Percentiles rank a stretch among this genome's conserved stretches.
phyloP scores from a whole-genome alignment of 2,329 filamentous ascomycete species.

The Xylaria sp. region DNA sequence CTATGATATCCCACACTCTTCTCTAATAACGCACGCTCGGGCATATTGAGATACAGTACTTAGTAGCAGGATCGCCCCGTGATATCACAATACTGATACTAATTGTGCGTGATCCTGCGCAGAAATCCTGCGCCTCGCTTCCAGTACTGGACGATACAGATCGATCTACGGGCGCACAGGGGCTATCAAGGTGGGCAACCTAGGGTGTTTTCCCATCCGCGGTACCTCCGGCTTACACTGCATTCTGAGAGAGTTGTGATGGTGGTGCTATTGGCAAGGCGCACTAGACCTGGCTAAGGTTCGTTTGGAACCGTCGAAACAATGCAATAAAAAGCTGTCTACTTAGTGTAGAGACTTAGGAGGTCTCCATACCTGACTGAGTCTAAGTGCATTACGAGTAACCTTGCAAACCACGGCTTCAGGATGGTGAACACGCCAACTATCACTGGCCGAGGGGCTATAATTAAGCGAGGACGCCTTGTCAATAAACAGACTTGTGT shows the following conservation, averaged over 20 bases:
- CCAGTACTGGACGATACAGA: not conserved
- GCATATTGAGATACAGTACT: no score
- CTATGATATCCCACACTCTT: not conserved
- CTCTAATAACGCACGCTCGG: not conserved
- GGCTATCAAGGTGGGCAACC: not conserved
- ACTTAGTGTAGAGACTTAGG: no score
- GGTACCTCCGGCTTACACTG: slow-evolving; percentile 9
- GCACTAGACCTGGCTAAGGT: not conserved
- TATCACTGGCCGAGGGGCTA: no score
- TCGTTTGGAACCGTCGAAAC: not conserved
- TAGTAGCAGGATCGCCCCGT: not conserved
- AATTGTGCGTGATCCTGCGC: no score
- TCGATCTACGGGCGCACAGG: not conserved
- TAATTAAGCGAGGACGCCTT: no score
- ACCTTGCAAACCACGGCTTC: no score
- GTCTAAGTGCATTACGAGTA: no score
- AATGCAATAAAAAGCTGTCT: no score
- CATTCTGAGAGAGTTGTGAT: not conserved
- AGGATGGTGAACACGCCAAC: no score
- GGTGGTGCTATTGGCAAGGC: slow-evolving; percentile 13
- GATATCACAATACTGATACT: not conserved
- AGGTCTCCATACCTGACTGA: not conserved
- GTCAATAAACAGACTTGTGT: no score
- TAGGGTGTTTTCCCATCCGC: slow-evolving; percentile 4
- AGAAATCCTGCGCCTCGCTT: not conserved